Conservation (phyloP, 495 filamentous ascomycete genomes). For the Penicillium soppii region DNA sequence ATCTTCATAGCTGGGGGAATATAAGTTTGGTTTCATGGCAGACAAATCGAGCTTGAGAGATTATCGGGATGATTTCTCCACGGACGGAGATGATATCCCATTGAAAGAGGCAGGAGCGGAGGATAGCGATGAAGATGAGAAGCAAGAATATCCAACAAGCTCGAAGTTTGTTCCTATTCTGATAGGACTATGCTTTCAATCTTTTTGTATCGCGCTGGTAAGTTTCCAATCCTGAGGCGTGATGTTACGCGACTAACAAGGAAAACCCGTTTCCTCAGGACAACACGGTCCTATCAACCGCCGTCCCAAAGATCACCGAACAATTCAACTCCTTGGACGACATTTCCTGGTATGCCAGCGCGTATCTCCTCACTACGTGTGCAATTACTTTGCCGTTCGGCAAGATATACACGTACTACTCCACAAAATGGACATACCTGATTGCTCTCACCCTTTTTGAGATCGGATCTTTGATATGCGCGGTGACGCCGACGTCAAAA, state of each 20-base stretch:
- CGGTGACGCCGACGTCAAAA: conserved; percentile 68
- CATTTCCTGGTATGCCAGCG: conserved; percentile 77
- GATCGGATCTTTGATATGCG: conserved; percentile 77
- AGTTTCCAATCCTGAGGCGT: conserved; percentile 7
- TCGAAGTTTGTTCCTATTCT: conserved; percentile 56
- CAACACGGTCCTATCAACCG: conserved; percentile 80
- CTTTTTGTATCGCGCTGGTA: conserved; percentile 66
- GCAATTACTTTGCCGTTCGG: conserved; percentile 74
- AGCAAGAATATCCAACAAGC: conserved; percentile 46
- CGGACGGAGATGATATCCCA: conserved; percentile 23
- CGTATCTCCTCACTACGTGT: conserved; percentile 69
- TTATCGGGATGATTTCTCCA: conserved; percentile 10
- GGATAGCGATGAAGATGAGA: conserved; percentile 28
- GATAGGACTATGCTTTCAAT: conserved; percentile 57
- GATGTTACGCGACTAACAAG: neutral
- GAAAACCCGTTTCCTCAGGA: conserved; percentile 39
- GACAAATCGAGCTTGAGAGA: conserved; percentile 8
- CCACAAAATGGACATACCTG: conserved; percentile 72
- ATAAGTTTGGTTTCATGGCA: conserved; percentile 9
- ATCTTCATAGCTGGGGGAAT: conserved; percentile 4
- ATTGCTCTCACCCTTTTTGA: conserved; percentile 75
- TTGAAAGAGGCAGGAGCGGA: conserved; percentile 17
- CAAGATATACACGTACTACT: conserved; percentile 77
- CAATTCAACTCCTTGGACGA: conserved; percentile 72
- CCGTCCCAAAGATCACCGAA: conserved; percentile 82